phyloP scores from a whole-genome alignment of 139 green algal species.

The Chlorella ohadii region DNA sequence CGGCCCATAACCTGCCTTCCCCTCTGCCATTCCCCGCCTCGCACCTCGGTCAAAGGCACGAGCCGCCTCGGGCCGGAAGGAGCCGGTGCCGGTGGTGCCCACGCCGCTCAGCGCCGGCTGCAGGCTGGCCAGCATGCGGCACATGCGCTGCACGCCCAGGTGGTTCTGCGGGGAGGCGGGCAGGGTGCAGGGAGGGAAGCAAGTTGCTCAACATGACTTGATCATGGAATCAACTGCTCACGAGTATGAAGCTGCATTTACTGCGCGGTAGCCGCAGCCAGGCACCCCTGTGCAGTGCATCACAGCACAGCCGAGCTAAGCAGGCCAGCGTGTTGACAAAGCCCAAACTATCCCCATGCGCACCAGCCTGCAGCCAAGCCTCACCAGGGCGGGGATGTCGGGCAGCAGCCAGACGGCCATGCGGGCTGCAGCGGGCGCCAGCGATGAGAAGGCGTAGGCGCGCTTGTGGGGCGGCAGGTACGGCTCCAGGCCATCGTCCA shows the following conservation, averaged over 20 bases:
- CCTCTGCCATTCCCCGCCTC: too few species aligned
- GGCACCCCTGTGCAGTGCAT: too few species aligned
- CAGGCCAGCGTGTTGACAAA: too few species aligned
- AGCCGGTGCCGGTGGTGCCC: constrained; percentile 1
- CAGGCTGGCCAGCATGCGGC: constrained; percentile 65
- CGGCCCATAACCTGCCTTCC: too few species aligned
- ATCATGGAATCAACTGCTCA: too few species aligned
- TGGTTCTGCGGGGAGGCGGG: constrained; percentile 38
- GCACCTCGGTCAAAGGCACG: constrained; percentile 40
- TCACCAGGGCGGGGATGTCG: constrained; percentile 46
- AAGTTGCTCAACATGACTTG: too few species aligned
- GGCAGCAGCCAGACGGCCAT: constrained; percentile 69
- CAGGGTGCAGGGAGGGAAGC: too few species aligned
- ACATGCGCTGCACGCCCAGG: constrained; percentile 68
- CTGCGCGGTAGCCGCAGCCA: too few species aligned
- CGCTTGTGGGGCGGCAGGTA: constrained; percentile 54
- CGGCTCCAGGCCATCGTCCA: constrained; percentile 62
- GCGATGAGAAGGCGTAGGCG: constrained; percentile 64
- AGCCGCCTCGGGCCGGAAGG: constrained; percentile 26
- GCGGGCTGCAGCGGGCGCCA: constrained; percentile 56
- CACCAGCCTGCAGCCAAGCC: too few species aligned
- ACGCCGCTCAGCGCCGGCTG: constrained; percentile 45
- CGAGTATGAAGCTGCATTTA: too few species aligned
- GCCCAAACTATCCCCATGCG: too few species aligned
- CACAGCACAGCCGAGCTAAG: too few species aligned